Evolutionary conservation across 495 filamentous ascomycete genomes (phyloP).

Genomic region (Lichina pygmaea): DNA sequence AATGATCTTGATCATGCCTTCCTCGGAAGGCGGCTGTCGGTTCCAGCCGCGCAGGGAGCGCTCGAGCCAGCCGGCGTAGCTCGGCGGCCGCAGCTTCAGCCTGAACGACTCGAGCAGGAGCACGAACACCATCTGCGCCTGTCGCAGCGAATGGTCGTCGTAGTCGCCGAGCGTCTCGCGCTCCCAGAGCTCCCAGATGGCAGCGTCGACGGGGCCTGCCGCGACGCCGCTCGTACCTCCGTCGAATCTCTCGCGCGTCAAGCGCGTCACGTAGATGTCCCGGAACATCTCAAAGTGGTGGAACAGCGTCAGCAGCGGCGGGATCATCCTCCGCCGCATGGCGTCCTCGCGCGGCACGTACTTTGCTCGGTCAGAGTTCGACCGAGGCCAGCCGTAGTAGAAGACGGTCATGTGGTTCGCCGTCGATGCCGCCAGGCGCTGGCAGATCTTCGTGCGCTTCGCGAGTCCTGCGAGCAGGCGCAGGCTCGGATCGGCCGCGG

Average conservation of each 20-base stretch:
- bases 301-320: not conserved
- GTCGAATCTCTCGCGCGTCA: not conserved
- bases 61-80: not conserved
- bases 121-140: not conserved
- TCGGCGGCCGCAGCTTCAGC: not conserved
- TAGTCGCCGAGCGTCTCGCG: constrained; percentile 1
- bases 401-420: constrained; percentile 1
- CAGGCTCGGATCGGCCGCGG: not conserved
- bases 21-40: not conserved
- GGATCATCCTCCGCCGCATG: constrained; percentile 1
- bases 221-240: too few relatives aligned
- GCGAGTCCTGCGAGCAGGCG: not conserved
- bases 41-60: not conserved
- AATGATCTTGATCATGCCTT: not conserved
- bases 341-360: constrained; percentile 1
- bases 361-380: not conserved
- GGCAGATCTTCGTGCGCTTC: not conserved
- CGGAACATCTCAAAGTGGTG: constrained; percentile 3
- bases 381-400: not conserved
- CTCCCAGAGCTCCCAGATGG: not conserved
- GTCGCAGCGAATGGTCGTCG: not conserved
- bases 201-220: too few relatives aligned
- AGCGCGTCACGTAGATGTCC: not conserved
- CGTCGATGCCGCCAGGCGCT: not conserved
- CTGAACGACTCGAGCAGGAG: not conserved